These are phyloP conservation scores for Hydrangea macrophylla DNA, from an alignment of 148 eudicot species.

Conservation along the genomic window DNA sequence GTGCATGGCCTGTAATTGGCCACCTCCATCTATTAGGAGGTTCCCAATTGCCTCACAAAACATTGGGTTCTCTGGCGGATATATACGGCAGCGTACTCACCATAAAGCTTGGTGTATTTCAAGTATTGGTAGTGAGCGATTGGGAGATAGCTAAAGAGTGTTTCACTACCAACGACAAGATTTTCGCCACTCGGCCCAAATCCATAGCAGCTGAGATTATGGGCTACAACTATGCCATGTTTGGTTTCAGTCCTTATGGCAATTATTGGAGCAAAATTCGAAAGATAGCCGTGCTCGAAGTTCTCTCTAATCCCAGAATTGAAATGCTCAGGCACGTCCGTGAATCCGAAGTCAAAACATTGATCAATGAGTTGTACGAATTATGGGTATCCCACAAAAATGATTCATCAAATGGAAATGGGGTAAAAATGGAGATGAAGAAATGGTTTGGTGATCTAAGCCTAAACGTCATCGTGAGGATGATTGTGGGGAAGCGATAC, in stretches of 20 bases:
- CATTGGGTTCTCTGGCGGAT: constrained; percentile 25
- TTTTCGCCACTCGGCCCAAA: constrained; percentile 25
- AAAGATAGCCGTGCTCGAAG: constrained; percentile 24
- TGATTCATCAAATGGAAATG: constrained; percentile 4
- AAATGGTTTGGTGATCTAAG: constrained; percentile 30
- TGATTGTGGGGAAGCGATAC: constrained; percentile 33
- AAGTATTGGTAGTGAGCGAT: constrained; percentile 36
- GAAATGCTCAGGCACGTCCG: constrained; percentile 19
- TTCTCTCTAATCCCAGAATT: constrained; percentile 31
- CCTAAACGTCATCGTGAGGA: constrained; percentile 20
- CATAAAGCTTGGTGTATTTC: constrained; percentile 29
- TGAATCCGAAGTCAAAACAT: constrained; percentile 20
- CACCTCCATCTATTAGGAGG: constrained; percentile 1
- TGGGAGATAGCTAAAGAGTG: constrained; percentile 41
- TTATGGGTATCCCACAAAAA: not conserved
- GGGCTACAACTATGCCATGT: constrained; percentile 34
- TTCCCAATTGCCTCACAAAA: not conserved
- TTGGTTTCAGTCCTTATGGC: constrained; percentile 31
- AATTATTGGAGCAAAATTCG: constrained; percentile 43
- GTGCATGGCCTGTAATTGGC: constrained; percentile 10
- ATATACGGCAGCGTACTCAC: constrained; percentile 34
- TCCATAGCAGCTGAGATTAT: constrained; percentile 13
- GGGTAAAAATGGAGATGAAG: constrained; percentile 29
- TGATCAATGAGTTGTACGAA: constrained; percentile 14
- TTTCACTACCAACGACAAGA: constrained; percentile 34